Percentiles rank a stretch among this genome's conserved stretches.
Conservation (phyloP, 2,329 filamentous ascomycete species). For the Aspergillus chevalieri region DNA sequence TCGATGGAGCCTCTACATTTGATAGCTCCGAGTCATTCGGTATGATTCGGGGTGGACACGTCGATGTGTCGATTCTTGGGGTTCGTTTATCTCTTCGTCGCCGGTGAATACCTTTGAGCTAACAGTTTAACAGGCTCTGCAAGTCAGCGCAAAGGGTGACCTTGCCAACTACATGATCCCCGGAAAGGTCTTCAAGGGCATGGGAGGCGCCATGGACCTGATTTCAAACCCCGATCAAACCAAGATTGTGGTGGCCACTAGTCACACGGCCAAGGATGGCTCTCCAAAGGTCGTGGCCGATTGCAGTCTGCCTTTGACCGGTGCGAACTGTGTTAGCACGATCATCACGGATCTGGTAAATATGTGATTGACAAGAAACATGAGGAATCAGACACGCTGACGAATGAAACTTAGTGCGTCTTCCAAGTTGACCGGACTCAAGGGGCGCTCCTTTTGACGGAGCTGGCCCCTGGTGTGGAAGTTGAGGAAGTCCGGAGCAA, state of each 20-base stretch:
- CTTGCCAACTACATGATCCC: slow-evolving; percentile 88
- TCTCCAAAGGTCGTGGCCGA: slow-evolving; percentile 60
- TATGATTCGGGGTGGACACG: slow-evolving; percentile 80
- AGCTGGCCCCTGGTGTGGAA: slow-evolving; percentile 62
- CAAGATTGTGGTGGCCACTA: slow-evolving; percentile 66
- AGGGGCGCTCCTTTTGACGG: slow-evolving; percentile 48
- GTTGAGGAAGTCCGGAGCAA: slow-evolving; percentile 64
- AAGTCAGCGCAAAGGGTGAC: slow-evolving; percentile 72
- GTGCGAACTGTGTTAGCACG: slow-evolving; percentile 61
- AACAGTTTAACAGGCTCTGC: slow-evolving; percentile 49
- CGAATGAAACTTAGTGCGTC: slow-evolving; percentile 52
- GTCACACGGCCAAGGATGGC: slow-evolving; percentile 64
- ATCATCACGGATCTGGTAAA: slow-evolving; percentile 68
- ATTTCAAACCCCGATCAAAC: slow-evolving; percentile 65
- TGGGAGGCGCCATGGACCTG: slow-evolving; percentile 73
- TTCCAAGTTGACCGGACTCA: slow-evolving; percentile 66
- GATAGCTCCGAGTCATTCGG: slow-evolving; percentile 76
- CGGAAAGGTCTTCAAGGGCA: slow-evolving; percentile 78
- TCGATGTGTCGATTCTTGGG: slow-evolving; percentile 77
- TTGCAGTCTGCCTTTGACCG: slow-evolving; percentile 61
- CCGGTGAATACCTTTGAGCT: not conserved
- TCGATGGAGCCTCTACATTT: slow-evolving; percentile 70
- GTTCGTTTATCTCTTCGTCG: slow-evolving; percentile 25
- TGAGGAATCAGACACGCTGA: not conserved
- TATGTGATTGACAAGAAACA: slow-evolving; percentile 10